Conservation (phyloP, 352 stramenopile species). For the Globisporangium yorkense region DNA sequence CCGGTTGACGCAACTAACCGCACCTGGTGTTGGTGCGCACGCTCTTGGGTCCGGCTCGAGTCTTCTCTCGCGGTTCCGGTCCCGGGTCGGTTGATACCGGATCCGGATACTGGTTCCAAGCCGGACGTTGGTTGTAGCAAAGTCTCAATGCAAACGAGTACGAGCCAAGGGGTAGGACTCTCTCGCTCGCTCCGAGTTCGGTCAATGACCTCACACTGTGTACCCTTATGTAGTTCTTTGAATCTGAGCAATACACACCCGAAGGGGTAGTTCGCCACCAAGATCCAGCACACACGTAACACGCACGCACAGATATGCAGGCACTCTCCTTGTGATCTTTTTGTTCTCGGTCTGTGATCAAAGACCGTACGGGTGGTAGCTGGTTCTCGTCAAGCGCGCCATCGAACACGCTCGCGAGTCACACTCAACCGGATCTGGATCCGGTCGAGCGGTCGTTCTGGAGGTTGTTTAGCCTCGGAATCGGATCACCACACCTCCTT, state of each 20-base stretch:
- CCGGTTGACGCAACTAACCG: too few relatives aligned
- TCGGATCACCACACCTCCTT: background rate
- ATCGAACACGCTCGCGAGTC: background rate
- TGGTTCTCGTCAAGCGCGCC: background rate
- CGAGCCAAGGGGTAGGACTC: too few relatives aligned
- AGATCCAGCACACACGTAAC: background rate
- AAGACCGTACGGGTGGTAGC: background rate
- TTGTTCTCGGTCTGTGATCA: background rate
- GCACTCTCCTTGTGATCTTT: background rate
- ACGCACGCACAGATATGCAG: background rate
- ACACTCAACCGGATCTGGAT: background rate
- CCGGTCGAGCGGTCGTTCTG: background rate
- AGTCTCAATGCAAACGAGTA: too few relatives aligned
- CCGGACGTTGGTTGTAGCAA: too few relatives aligned
- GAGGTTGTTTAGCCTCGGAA: background rate
- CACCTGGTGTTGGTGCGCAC: too few relatives aligned
- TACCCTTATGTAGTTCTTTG: background rate
- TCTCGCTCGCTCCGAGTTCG: too few relatives aligned
- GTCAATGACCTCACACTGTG: background rate
- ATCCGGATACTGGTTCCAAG: too few relatives aligned
- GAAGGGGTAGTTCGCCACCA: background rate
- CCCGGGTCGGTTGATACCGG: too few relatives aligned
- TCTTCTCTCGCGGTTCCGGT: too few relatives aligned
- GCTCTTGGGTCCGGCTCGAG: too few relatives aligned
- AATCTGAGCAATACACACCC: background rate